Evolutionary conservation across 495 filamentous ascomycete species (phyloP), one percentile per base, ranked within the genome.

Genomic region (Mycothermus thermophilus): DNA sequence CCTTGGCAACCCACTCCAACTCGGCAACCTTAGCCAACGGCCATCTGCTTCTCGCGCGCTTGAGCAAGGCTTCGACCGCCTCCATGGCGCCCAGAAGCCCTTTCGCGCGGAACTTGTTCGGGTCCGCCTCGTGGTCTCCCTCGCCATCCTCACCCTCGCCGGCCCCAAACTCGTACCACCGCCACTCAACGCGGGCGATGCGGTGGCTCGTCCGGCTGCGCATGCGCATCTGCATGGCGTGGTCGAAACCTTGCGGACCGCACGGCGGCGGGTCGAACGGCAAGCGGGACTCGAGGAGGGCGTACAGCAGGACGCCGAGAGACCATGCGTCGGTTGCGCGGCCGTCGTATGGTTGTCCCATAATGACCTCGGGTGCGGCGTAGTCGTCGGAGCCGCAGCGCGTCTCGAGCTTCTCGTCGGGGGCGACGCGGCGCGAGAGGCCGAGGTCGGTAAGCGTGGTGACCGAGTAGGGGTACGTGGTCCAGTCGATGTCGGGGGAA

Each of bases 331-430:
- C 90, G 3, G 83, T 88, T 5, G 74, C 67, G 13, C 92, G 85
- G 22, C 92, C 90, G 53, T 97, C 90, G 51, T 97, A 97, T 4
- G 84, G 71, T 50, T 93, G 85, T 13, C 85, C 85, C 67, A 97
- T 83, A 15, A 97, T 77, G 28, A 97, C 82, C 55, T 97, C 90
- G 0, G 90, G 90, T 0, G 90, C 85, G 3, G 90, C 92, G 49
- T 97, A 97, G 62, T 97, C 90, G 55, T 95, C 90, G 22, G 80
- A 88, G 12, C 90, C 90, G 52, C 90, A 97, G 10, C 88, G 71
- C 9, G 87, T 94, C 27, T 82, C 79, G 10, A 97, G 69, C 18
- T 88, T 79, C 67, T 43, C 84, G 68, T 51, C 81, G 60, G 77
- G 68, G 9, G 80, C 74, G 12, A 96, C 79, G 16, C 77, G 74